A percentile compares a stretch with the other conserved stretches of the same genome.
These are phyloP conservation scores for Harringtonia aguacate DNA, from an alignment of 2,329 filamentous ascomycete genomes.

Conservation along the genomic window DNA sequence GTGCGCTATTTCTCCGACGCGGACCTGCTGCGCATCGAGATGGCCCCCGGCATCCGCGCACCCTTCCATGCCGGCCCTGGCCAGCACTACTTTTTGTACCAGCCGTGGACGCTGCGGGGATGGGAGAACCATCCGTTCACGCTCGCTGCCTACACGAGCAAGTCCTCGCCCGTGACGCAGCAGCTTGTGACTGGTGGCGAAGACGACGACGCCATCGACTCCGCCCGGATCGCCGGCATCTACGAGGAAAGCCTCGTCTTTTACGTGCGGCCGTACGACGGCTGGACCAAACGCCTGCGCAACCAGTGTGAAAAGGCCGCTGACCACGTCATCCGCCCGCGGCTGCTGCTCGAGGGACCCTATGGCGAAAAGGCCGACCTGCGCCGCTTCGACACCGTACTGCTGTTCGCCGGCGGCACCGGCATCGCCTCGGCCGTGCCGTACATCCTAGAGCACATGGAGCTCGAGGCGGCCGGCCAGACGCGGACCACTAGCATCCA, in stretches of 20 bases:
- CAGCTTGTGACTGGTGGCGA: too few relatives aligned
- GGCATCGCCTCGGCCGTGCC: slow-evolving; percentile 3
- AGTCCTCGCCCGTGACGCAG: neutral
- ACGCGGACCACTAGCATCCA: too few relatives aligned
- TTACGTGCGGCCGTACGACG: slow-evolving; percentile 1
- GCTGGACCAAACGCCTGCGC: slow-evolving; percentile 1
- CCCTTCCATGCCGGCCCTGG: slow-evolving; percentile 20
- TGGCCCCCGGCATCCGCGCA: neutral
- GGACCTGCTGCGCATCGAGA: neutral
- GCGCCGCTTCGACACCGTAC: neutral
- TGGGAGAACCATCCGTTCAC: slow-evolving; percentile 42
- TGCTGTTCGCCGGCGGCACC: slow-evolving; percentile 2
- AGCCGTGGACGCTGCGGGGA: slow-evolving; percentile 24
- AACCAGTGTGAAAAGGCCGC: neutral
- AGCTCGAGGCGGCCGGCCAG: too few relatives aligned
- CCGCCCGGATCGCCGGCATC: too few relatives aligned
- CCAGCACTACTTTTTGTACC: slow-evolving; percentile 32
- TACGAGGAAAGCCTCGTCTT: neutral
- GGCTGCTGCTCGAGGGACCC: slow-evolving; percentile 2
- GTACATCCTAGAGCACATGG: slow-evolving; percentile 1
- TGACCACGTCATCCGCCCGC: neutral
- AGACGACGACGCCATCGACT: neutral
- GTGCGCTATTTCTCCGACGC: too few relatives aligned
- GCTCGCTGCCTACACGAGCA: slow-evolving; percentile 19
- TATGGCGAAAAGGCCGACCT: slow-evolving; percentile 1